phyloP scores from a whole-genome alignment of 2,329 filamentous ascomycete genomes.

The Alternaria dauci region DNA sequence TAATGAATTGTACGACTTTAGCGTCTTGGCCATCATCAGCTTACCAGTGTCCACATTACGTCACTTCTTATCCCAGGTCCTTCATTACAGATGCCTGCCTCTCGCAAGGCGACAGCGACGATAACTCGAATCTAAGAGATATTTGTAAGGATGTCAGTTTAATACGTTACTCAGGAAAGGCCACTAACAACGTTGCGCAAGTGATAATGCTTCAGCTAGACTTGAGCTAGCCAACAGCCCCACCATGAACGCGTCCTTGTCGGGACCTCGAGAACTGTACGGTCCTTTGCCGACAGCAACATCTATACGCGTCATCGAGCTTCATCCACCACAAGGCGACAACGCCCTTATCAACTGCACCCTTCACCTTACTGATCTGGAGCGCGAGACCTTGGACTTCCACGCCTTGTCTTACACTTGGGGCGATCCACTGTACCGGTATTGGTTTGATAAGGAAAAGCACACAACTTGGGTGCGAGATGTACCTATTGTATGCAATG shows the following conservation, averaged over 20 bases:
- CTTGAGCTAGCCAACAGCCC: background rate
- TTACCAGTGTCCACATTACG: background rate
- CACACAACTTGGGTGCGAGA: background rate
- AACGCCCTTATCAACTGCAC: background rate
- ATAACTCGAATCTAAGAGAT: background rate
- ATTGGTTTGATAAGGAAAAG: background rate
- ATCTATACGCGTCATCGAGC: constrained; percentile 7
- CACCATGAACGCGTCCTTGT: background rate
- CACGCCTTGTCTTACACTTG: constrained; percentile 17
- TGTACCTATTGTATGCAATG: constrained; percentile 3
- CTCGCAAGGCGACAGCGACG: background rate
- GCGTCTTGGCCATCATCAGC: background rate
- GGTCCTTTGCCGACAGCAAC: constrained; percentile 1
- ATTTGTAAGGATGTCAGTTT: background rate
- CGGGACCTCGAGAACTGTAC: background rate
- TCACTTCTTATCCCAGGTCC: background rate
- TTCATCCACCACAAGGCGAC: background rate
- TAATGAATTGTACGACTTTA: background rate
- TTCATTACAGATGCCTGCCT: background rate
- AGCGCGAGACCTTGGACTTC: background rate
- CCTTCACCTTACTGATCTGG: background rate
- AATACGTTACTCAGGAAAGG: background rate
- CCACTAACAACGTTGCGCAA: background rate
- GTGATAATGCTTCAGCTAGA: background rate
- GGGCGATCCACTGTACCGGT: constrained; percentile 10